Evolutionary conservation across 2,329 filamentous ascomycete species (phyloP).

Genomic region (Zasmidium angulare): DNA sequence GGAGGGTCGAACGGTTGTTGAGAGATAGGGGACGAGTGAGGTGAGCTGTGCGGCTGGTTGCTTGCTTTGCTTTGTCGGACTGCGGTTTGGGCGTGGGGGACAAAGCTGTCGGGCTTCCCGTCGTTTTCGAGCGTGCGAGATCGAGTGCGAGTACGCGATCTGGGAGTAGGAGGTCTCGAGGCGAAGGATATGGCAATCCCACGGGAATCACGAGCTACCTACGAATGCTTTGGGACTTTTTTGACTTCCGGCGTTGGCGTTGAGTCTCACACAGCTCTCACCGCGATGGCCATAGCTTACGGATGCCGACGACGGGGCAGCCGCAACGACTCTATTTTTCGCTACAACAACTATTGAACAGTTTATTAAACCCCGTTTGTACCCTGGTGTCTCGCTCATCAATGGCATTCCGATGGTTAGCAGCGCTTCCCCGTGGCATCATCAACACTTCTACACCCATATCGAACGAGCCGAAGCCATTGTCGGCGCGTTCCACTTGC

Average conservation of each 20-base stretch:
- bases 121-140: too few species aligned
- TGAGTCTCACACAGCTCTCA: background rate
- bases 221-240: too few species aligned
- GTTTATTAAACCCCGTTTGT: background rate
- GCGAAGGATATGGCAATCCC: too few species aligned
- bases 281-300: background rate
- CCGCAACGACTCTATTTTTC: background rate
- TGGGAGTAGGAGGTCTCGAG: too few species aligned
- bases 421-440: background rate
- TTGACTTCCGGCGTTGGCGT: background rate
- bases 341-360: background rate
- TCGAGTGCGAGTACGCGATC: too few species aligned
- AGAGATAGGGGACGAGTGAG: background rate
- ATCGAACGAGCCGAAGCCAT: background rate
- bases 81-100: too few species aligned
- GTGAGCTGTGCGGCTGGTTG: too few species aligned
- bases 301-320: background rate
- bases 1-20: slow-evolving; percentile 1
- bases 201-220: too few species aligned
- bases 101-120: too few species aligned
- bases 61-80: too few species aligned
- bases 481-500: background rate
- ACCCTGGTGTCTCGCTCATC: background rate
- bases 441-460: background rate
- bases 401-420: background rate